These are phyloP conservation scores for Acmispon strigosus DNA, from an alignment of 306 rosid species.

Conservation along the genomic window DNA sequence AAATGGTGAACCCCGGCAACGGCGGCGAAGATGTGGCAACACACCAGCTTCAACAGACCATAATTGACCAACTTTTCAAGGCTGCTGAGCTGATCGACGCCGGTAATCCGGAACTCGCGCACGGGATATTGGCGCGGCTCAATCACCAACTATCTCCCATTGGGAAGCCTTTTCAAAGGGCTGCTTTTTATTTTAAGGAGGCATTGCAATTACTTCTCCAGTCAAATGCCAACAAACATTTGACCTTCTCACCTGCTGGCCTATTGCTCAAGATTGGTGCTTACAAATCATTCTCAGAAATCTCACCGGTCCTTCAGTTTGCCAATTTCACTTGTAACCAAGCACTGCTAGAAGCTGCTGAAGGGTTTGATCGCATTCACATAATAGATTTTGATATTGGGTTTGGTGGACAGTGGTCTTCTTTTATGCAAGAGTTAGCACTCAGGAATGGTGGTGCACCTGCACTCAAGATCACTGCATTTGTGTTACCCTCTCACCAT, in stretches of 20 bases:
- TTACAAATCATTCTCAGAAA: slow-evolving; percentile 79
- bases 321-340: slow-evolving; percentile 86
- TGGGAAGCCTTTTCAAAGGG: slow-evolving; percentile 94
- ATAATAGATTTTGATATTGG: slow-evolving; percentile 83
- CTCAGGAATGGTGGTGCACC: slow-evolving; percentile 51
- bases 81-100: slow-evolving; percentile 82
- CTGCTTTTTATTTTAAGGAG: slow-evolving; percentile 86
- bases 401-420: slow-evolving; percentile 89
- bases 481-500: slow-evolving; percentile 45
- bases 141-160: slow-evolving; percentile 94
- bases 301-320: slow-evolving; percentile 83
- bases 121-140: slow-evolving; percentile 99
- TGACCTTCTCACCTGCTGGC: slow-evolving; percentile 47
- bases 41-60: slow-evolving; percentile 66
- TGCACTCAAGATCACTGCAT: slow-evolving; percentile 70
- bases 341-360: slow-evolving; percentile 78
- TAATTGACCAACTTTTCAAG: slow-evolving; percentile 64
- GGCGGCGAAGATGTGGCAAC: slow-evolving; percentile 46
- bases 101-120: slow-evolving; percentile 85
- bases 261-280: slow-evolving; percentile 75
- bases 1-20: slow-evolving; percentile 29
- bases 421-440: slow-evolving; percentile 84
- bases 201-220: slow-evolving; percentile 62
- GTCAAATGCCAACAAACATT: slow-evolving; percentile 16
- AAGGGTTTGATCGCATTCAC: slow-evolving; percentile 59